Evolutionary conservation across 768 basidiomycete genomes (phyloP), one percentile per base, ranked within the genome.

Genomic region (Lentinula edodes): DNA sequence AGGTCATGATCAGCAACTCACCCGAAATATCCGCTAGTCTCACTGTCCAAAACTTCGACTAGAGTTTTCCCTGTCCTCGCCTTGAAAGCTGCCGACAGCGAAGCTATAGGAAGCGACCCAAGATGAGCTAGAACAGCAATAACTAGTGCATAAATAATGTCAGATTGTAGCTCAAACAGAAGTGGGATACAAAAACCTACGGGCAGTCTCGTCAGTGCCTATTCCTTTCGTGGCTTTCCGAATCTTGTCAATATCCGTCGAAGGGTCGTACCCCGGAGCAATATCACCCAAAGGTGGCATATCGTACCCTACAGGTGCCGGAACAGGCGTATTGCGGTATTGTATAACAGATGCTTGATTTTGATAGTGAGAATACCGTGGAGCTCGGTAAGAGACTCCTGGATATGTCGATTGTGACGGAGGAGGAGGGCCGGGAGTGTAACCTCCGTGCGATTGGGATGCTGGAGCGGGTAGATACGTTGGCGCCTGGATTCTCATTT

Each of bases 141-240:
- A 6, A 61, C 61, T 61, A 7, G 15, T 7, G 8, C 6, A 23
- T 5, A 38, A 52, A 2, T 3, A 36, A 4, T 34, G 46, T n/a
- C 13, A 53, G 20, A 10, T 52, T n/a, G 5, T 2, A 34, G 20
- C 23, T 23, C n/a, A 53, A 34, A 13, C 8, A 39, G 23, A 23
- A 23, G 20, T 45, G 6, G n/a, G n/a, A 12, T 16, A 56, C 7
- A 51, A 9, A 43, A 46, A 46, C 42, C 16, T 56, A 61, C 61
- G 36, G 28, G 61, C 52, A 48, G 53, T 54, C 38, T 61, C 53
- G 43, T 61, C 61, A 4, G 61, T 61, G 7, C 61, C 61, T 23
- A 61, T 42, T 18, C 61, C 61, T 32, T 61, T 61, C 42, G 61
- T 61, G 5, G 61, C 61, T 34, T 57, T 56, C 6, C 61, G 52